Percentiles rank a stretch among this genome's conserved stretches.
phyloP scores from a whole-genome alignment of 2,329 filamentous ascomycete species.

The Epichloe elymi region DNA sequence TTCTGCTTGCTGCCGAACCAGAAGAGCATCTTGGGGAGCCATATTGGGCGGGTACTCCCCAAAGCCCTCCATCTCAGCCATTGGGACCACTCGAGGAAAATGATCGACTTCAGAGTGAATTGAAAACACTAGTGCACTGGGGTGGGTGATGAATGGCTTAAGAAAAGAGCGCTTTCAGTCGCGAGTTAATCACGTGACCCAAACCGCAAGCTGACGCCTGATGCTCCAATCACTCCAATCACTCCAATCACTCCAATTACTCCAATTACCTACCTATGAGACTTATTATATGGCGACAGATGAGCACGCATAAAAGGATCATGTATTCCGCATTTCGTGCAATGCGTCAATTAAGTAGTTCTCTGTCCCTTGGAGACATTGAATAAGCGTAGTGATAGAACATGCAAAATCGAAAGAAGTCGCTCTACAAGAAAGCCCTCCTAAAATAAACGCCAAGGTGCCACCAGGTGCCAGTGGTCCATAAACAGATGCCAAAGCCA shows the following conservation, averaged over 20 bases:
- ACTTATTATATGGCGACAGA: too few relatives aligned
- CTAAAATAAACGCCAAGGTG: slow-evolving; percentile 14
- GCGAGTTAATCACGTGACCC: too few relatives aligned
- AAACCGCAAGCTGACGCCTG: too few relatives aligned
- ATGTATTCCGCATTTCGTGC: not conserved
- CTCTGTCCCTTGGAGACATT: not conserved
- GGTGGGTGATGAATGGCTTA: too few relatives aligned
- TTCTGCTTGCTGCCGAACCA: slow-evolving; percentile 40
- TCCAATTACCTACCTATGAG: too few relatives aligned
- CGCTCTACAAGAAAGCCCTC: slow-evolving; percentile 13
- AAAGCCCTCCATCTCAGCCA: slow-evolving; percentile 42
- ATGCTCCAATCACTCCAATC: too few relatives aligned
- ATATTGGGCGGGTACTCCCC: slow-evolving; percentile 55
- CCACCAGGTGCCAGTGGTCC: slow-evolving; percentile 17
- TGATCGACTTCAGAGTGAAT: not conserved
- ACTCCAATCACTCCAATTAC: too few relatives aligned
- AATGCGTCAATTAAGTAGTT: not conserved
- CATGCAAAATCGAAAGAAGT: not conserved
- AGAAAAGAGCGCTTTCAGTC: too few relatives aligned
- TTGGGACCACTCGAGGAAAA: not conserved
- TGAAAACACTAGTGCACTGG: not conserved
- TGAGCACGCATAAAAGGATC: too few relatives aligned
- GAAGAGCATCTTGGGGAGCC: slow-evolving; percentile 49
- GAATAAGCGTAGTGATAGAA: not conserved
- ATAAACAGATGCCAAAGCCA: slow-evolving; percentile 17